Conservation (phyloP, 2,329 filamentous ascomycete genomes). For the Aspergillus vadensis region DNA sequence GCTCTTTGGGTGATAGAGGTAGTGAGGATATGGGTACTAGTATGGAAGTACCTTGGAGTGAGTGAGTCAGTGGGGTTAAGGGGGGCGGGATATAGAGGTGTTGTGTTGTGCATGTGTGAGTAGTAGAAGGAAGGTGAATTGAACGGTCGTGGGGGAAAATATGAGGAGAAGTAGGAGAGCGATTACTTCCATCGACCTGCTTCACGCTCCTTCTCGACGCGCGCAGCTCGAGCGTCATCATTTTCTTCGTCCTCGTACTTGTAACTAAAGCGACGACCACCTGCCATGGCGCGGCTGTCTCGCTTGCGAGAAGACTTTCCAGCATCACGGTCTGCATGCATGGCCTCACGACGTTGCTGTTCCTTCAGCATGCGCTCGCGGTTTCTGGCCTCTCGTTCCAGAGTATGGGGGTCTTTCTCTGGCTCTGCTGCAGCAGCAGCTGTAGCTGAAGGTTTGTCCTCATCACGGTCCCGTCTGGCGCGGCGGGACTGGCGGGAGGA, state of each 20-base stretch:
- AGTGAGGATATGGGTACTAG: neutral
- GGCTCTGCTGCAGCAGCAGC: constrained; percentile 25
- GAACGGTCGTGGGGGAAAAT: neutral
- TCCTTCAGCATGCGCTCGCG: constrained; percentile 66
- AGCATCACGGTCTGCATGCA: constrained; percentile 30
- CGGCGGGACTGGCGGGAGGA: constrained; percentile 39
- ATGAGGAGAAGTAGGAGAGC: neutral
- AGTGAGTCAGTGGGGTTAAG: neutral
- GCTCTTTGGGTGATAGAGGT: neutral
- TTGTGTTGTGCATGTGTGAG: neutral
- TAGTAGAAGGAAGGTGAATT: no score
- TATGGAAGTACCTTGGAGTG: no score
- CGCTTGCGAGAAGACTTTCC: constrained; percentile 36
- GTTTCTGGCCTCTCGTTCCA: constrained; percentile 70
- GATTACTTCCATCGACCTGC: constrained; percentile 33
- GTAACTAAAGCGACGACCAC: constrained; percentile 48
- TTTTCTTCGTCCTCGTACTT: constrained; percentile 53
- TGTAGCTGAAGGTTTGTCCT: constrained; percentile 22
- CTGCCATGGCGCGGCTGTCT: constrained; percentile 33
- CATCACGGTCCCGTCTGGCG: constrained; percentile 38
- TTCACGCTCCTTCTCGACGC: constrained; percentile 45
- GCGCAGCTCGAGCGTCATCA: constrained; percentile 36
- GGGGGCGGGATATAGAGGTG: neutral
- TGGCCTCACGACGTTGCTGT: constrained; percentile 63
- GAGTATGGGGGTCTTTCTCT: constrained; percentile 68